These are phyloP conservation scores for Penicillium maclennaniae DNA, from an alignment of 495 filamentous ascomycete genomes.

Conservation along the genomic window DNA sequence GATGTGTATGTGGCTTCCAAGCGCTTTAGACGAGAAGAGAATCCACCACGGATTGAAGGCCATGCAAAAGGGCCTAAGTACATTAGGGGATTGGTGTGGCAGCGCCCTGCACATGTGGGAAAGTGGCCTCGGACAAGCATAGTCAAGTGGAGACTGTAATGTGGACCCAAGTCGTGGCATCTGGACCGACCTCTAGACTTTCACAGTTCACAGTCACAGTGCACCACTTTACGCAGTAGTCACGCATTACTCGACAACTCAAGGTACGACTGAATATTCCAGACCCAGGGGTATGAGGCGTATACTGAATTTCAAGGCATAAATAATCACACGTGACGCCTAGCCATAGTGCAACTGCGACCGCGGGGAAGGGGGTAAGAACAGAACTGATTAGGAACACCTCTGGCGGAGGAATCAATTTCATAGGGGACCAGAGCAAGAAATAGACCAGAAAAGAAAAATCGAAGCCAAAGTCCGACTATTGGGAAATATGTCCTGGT, in stretches of 20 bases:
- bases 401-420: constrained; percentile 31
- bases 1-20: too few species aligned
- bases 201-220: too few species aligned
- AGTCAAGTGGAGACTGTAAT: neutral
- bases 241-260: too few species aligned
- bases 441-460: constrained; percentile 23
- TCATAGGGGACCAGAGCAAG: constrained; percentile 26
- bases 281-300: neutral
- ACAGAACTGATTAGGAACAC: constrained; percentile 17
- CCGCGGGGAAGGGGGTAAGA: constrained; percentile 11
- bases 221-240: too few species aligned
- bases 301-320: constrained; percentile 24
- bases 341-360: constrained; percentile 24
- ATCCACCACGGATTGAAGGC: neutral
- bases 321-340: constrained; percentile 25
- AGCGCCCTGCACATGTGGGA: constrained; percentile 5
- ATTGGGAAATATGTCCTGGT: constrained; percentile 21
- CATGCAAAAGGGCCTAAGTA: neutral
- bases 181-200: neutral
- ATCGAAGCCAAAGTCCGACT: constrained; percentile 23
- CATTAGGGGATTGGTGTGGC: neutral
- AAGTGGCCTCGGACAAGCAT: neutral
- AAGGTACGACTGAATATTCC: too few species aligned
- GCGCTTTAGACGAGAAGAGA: too few species aligned
- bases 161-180: neutral